A percentile compares a stretch with the other conserved stretches of the same genome.
These are phyloP conservation scores for Eucalyptus pauciflora DNA, from an alignment of 345 rosid species.

Conservation along the genomic window DNA sequence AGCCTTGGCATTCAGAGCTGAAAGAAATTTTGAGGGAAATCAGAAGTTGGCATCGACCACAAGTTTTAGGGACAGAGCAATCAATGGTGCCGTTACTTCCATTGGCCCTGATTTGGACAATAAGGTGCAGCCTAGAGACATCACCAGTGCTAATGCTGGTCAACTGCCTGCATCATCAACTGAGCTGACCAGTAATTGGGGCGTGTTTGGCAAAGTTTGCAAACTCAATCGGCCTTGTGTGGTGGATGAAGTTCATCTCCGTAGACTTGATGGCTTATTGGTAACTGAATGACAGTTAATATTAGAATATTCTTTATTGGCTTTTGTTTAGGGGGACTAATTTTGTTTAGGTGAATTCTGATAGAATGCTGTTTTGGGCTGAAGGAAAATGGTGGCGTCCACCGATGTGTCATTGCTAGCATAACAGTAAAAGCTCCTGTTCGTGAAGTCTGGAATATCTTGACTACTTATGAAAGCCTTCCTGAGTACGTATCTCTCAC, in stretches of 20 bases:
- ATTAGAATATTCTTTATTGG: background rate
- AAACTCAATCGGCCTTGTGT: constrained; percentile 61
- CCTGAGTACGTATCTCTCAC: constrained; percentile 55
- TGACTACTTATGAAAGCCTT: constrained; percentile 89
- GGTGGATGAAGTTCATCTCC: constrained; percentile 96
- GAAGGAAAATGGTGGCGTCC: constrained; percentile 97
- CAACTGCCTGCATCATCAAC: constrained; percentile 23
- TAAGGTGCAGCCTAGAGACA: constrained; percentile 16
- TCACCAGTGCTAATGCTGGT: constrained; percentile 22
- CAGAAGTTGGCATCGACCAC: constrained; percentile 19
- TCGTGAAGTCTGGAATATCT: constrained; percentile 87
- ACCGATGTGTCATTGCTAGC: constrained; percentile 88
- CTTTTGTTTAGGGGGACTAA: background rate
- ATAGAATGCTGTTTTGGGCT: constrained; percentile 24
- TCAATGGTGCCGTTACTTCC: constrained; percentile 10
- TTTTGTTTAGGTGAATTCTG: constrained; percentile 12
- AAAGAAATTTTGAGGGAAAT: constrained; percentile 29
- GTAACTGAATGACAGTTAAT: constrained; percentile 21
- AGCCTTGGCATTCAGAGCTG: constrained; percentile 82
- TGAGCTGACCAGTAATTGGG: constrained; percentile 65
- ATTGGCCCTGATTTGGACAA: constrained; percentile 16
- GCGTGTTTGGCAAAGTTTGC: constrained; percentile 72
- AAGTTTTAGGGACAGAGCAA: constrained; percentile 9
- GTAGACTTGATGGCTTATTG: constrained; percentile 90
- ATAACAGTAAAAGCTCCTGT: constrained; percentile 96